Conservation (phyloP, 345 rosid species). For the Capsella bursapastoris region DNA sequence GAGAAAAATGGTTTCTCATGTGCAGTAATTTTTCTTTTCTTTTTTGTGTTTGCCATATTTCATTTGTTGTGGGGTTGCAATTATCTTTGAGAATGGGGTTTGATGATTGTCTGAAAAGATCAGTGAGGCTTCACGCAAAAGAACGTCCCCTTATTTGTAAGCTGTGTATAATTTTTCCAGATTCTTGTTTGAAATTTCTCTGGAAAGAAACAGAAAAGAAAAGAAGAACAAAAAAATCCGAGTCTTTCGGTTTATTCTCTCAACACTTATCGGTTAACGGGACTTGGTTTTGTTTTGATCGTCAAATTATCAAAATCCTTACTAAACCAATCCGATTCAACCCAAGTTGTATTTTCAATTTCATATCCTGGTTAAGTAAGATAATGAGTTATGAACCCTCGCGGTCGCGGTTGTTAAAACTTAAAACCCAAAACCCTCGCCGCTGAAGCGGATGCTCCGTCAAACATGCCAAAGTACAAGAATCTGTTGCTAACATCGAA, state of each 20-base stretch:
- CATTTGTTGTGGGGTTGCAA: slow-evolving; percentile 34
- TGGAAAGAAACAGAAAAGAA: neutral
- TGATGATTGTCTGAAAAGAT: slow-evolving; percentile 15
- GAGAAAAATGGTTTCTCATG: slow-evolving; percentile 29
- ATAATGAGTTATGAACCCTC: neutral
- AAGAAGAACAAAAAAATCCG: too few species aligned
- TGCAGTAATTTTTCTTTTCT: slow-evolving; percentile 20
- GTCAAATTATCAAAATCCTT: neutral
- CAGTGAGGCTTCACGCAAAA: slow-evolving; percentile 16
- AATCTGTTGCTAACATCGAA: slow-evolving; percentile 44
- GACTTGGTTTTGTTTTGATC: slow-evolving; percentile 14
- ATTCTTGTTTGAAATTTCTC: slow-evolving; percentile 30
- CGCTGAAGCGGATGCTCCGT: slow-evolving; percentile 14
- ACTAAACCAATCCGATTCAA: neutral
- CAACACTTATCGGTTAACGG: neutral
- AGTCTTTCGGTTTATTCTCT: neutral
- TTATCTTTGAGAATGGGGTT: slow-evolving; percentile 20
- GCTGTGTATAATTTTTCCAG: slow-evolving; percentile 33
- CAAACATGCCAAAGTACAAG: slow-evolving; percentile 50
- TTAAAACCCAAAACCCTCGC: slow-evolving; percentile 43
- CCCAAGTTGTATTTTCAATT: neutral
- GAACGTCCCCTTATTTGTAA: slow-evolving; percentile 15
- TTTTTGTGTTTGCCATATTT: slow-evolving; percentile 24
- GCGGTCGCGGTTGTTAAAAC: slow-evolving; percentile 7
- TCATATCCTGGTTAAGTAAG: slow-evolving; percentile 1